Base-by-base conservation (phyloP, 352 stramenopile species). In the Phytophthora pini region DNA sequence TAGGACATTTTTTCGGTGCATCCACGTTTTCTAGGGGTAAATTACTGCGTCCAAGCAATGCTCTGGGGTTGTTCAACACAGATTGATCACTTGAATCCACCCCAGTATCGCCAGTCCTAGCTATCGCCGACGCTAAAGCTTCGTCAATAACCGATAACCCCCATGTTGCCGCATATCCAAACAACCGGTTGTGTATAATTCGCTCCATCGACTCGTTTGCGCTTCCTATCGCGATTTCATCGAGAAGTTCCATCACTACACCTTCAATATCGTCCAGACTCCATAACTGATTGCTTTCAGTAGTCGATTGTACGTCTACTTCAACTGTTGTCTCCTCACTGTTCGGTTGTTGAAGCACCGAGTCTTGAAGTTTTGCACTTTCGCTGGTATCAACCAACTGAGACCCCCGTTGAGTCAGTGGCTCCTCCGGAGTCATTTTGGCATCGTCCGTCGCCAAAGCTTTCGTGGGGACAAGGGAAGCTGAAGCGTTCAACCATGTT, bases 221-320 rank as follows among this genome's bases (percentile, higher is more conserved):
- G 6, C 74, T 60, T 6, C 48, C 48, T 1, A 60, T 24, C 4
- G 69, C 56, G 12, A 84, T 40, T 29, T 79, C 69, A 2, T 58
- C 43, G 9, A 81, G 20, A 39, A 75, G n/a, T 34, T 65, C 43
- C 32, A 70, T 15, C 9, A 70, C 67, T 1, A 57, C 12, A 29
- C 77, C 69, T 39, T 81, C 72, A 12, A 49, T 56, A 27, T 84
- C 76, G 48, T 71, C 66, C 26, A 74, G 24, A 47, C 8, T 26
- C 61, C 43, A 66, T 22, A 17, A 24, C 11, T 7, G 49, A n/a
- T 22, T 34, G 7, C 5, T 58, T 54, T 49, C 34, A 11, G n/a
- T 59, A 15, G 12, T 26, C 9, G 17, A 11, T 43, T 15, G 9
- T 47, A 13, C 43, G 22, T 47, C 6, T 13, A 27, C 27, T 31